A percentile compares a stretch with the other conserved stretches of the same genome.
Evolutionary conservation across 2,329 filamentous ascomycete genomes (phyloP).

Genomic region (Ascomycota sp.): DNA sequence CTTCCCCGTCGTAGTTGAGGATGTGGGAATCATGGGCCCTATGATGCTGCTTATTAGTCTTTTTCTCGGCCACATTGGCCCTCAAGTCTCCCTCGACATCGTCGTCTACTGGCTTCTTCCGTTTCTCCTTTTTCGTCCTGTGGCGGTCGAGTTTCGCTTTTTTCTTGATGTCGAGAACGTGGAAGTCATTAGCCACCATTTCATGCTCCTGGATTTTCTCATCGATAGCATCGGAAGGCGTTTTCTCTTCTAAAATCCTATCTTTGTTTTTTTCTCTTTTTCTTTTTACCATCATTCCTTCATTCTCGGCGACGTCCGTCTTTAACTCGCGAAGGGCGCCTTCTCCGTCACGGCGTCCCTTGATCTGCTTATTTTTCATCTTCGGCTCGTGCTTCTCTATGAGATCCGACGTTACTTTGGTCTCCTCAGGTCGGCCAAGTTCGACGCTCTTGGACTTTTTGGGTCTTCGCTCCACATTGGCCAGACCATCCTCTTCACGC

Average conservation of each 20-base stretch:
- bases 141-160: slow-evolving; percentile 5
- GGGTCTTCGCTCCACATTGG: slow-evolving; percentile 22
- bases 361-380: too few relatives aligned
- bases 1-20: too few relatives aligned
- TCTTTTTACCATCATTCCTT: slow-evolving; percentile 11
- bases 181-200: not conserved
- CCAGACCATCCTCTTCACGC: slow-evolving; percentile 20
- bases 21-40: too few relatives aligned
- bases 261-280: slow-evolving; percentile 14
- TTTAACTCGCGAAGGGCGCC: too few relatives aligned
- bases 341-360: too few relatives aligned
- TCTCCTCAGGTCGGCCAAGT: slow-evolving; percentile 2
- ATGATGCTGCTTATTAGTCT: too few relatives aligned
- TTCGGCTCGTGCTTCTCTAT: slow-evolving; percentile 10
- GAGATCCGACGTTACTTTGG: not conserved
- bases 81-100: too few relatives aligned
- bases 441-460: slow-evolving; percentile 29
- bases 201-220: not conserved
- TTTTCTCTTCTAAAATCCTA: slow-evolving; percentile 4
- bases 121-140: slow-evolving; percentile 12
- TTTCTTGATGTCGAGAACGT: slow-evolving; percentile 1
- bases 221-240: too few relatives aligned
- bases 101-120: slow-evolving; percentile 6
- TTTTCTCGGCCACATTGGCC: too few relatives aligned
- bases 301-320: slow-evolving; percentile 1